Percentiles rank a stretch among this genome's conserved stretches.
Conservation (phyloP, 805 yeast genomes). For the Brettanomyces nanus region DNA sequence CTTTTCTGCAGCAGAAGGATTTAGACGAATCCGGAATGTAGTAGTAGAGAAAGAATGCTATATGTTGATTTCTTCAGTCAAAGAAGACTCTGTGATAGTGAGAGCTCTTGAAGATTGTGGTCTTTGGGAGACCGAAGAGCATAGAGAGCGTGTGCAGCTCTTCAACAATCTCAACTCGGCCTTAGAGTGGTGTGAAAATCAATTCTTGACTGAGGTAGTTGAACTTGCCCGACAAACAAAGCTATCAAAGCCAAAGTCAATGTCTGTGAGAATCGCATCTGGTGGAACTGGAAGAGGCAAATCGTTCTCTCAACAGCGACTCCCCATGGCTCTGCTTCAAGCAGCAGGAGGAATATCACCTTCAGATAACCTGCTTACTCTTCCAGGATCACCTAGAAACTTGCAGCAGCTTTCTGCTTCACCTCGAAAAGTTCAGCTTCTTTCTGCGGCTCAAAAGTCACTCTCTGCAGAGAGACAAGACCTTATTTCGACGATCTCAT, state of each 20-base stretch:
- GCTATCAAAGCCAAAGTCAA: neutral
- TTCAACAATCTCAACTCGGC: conserved; percentile 80
- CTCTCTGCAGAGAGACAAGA: conserved; percentile 28
- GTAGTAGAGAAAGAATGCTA: conserved; percentile 61
- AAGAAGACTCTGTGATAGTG: conserved; percentile 56
- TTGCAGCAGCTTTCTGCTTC: conserved; percentile 37
- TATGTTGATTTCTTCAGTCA: conserved; percentile 71
- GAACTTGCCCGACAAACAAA: conserved; percentile 15
- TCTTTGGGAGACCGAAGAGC: conserved; percentile 48
- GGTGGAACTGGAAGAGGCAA: too few relatives aligned
- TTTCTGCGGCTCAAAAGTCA: conserved; percentile 41
- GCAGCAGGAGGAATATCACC: conserved; percentile 5
- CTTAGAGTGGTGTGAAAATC: conserved; percentile 95
- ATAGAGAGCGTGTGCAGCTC: conserved; percentile 43
- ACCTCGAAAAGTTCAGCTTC: conserved; percentile 45
- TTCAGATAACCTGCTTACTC: neutral
- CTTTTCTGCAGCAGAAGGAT: conserved; percentile 94
- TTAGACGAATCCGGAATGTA: conserved; percentile 76
- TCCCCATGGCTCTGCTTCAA: conserved; percentile 12
- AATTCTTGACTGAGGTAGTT: conserved; percentile 61
- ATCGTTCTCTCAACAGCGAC: neutral
- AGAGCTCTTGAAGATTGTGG: conserved; percentile 79
- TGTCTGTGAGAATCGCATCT: too few relatives aligned
- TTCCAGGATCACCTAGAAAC: conserved; percentile 38
- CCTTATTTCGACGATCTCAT: conserved; percentile 8